Conservation (phyloP, 2,329 filamentous ascomycete genomes). For the Dothistroma pini region DNA sequence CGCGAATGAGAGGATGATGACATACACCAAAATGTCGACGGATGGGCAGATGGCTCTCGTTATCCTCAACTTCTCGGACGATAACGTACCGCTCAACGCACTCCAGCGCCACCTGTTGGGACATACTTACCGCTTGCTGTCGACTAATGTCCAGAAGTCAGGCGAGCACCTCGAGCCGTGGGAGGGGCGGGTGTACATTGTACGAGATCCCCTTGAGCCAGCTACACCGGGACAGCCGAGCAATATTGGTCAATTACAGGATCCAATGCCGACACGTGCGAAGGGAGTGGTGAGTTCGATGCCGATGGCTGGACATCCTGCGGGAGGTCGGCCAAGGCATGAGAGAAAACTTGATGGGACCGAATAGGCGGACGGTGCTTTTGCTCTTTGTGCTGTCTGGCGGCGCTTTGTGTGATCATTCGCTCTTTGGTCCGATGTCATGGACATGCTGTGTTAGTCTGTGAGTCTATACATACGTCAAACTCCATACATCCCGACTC, state of each 20-base stretch:
- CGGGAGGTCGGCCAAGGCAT: not conserved
- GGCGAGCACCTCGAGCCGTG: constrained; percentile 31
- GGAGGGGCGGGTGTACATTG: constrained; percentile 38
- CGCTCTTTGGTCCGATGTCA: too few relatives aligned
- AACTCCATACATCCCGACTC: too few relatives aligned
- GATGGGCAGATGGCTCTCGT: constrained; percentile 34
- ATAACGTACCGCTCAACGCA: constrained; percentile 24
- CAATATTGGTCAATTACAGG: constrained; percentile 15
- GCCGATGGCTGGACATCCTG: not conserved
- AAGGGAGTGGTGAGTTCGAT: not conserved
- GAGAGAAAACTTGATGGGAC: not conserved
- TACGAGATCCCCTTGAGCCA: constrained; percentile 17
- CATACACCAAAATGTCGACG: constrained; percentile 38
- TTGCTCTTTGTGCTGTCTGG: too few relatives aligned
- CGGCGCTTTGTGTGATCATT: too few relatives aligned
- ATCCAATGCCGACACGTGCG: constrained; percentile 1
- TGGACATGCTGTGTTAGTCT: too few relatives aligned
- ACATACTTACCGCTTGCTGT: constrained; percentile 39
- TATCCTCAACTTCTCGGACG: constrained; percentile 39
- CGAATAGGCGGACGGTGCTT: not conserved
- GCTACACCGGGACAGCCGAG: not conserved
- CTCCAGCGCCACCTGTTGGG: constrained; percentile 21
- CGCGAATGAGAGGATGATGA: constrained; percentile 53
- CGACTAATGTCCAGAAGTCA: constrained; percentile 38
- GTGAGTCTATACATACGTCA: too few relatives aligned